phyloP scores from a whole-genome alignment of 2,329 filamentous ascomycete species.

The Colletotrichum noveboracense region DNA sequence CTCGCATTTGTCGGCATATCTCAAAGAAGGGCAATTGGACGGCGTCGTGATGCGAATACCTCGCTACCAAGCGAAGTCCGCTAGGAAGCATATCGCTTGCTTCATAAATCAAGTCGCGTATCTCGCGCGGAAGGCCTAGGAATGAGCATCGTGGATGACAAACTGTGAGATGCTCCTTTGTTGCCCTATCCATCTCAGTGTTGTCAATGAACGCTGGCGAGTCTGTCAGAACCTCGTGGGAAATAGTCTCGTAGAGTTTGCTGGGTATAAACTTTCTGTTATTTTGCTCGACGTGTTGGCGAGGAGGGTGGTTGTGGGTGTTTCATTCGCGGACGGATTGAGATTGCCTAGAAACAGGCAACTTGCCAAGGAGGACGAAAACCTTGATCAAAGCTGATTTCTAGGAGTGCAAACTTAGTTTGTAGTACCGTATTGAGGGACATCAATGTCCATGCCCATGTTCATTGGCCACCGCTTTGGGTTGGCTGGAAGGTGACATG shows the following conservation, averaged over 20 bases:
- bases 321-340: not conserved
- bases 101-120: not conserved
- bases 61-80: not conserved
- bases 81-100: not conserved
- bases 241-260: not conserved
- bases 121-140: not conserved
- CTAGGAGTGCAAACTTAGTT: not conserved
- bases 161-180: not conserved
- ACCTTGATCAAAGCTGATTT: not conserved
- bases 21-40: not conserved
- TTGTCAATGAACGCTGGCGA: not conserved
- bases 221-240: not conserved
- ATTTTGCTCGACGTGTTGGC: not conserved
- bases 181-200: not conserved
- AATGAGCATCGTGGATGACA: not conserved
- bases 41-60: not conserved
- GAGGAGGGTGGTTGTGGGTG: not conserved
- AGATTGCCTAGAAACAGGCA: not conserved
- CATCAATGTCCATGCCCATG: not conserved
- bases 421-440: not conserved
- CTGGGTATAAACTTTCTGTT: accelerated
- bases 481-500: not conserved
- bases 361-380: not conserved
- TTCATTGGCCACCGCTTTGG: not conserved
- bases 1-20: not conserved